Percentiles rank a stretch among this genome's conserved stretches.
phyloP scores from a whole-genome alignment of 352 stramenopile species.

The Phytophthora multivora region DNA sequence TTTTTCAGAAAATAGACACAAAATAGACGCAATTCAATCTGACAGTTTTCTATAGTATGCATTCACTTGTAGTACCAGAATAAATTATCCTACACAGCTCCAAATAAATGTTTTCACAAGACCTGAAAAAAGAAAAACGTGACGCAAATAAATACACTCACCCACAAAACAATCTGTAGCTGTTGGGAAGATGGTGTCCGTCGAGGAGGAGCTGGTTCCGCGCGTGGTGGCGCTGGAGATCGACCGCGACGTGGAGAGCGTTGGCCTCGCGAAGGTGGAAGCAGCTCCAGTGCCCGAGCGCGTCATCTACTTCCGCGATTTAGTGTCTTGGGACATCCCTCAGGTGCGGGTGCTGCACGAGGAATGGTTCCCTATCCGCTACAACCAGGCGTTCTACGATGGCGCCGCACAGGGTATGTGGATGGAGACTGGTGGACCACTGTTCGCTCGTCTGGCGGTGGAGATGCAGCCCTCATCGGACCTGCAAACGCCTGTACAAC shows the following conservation, averaged over 20 bases:
- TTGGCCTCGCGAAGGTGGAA: slow-evolving; percentile 11
- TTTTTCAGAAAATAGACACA: slow-evolving; percentile 74
- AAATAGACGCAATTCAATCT: slow-evolving; percentile 7
- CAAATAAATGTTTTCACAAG: slow-evolving; percentile 14
- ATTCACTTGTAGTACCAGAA: neutral
- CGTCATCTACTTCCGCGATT: slow-evolving; percentile 70
- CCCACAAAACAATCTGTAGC: slow-evolving; percentile 2
- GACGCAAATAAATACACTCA: slow-evolving; percentile 1
- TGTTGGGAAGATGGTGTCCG: slow-evolving; percentile 15
- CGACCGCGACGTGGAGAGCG: slow-evolving; percentile 11
- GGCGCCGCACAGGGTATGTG: slow-evolving; percentile 85
- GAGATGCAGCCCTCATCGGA: slow-evolving; percentile 38
- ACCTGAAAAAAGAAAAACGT: slow-evolving; percentile 8
- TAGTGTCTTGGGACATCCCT: slow-evolving; percentile 85
- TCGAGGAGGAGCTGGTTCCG: slow-evolving; percentile 16
- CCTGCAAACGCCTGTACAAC: slow-evolving; percentile 12
- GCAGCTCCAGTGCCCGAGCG: slow-evolving; percentile 23
- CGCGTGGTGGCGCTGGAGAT: slow-evolving; percentile 32
- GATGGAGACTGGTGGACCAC: slow-evolving; percentile 82
- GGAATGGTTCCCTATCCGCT: slow-evolving; percentile 97
- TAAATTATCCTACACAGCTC: neutral
- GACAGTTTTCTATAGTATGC: slow-evolving; percentile 6
- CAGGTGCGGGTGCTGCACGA: slow-evolving; percentile 94
- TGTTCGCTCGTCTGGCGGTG: slow-evolving; percentile 91
- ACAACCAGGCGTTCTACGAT: slow-evolving; percentile 97